Evolutionary conservation across 2,329 filamentous ascomycete species (phyloP).

Genomic region (Zymoseptoria pseudotritici): DNA sequence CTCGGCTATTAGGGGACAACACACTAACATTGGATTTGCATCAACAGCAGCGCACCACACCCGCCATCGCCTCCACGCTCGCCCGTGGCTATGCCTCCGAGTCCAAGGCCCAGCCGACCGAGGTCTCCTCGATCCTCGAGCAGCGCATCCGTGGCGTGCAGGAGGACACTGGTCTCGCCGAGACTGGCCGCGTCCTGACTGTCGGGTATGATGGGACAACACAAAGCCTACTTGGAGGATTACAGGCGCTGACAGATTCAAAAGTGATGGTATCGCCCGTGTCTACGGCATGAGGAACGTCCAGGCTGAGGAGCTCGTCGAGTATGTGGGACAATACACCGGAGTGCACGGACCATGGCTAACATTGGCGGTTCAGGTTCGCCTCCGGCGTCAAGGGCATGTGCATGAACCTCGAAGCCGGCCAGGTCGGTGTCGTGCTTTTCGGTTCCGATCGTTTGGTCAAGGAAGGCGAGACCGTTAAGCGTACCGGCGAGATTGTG

Average conservation of each 20-base stretch:
- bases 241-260: slow-evolving; percentile 11
- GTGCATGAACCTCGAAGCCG: slow-evolving; percentile 99
- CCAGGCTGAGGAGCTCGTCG: slow-evolving; percentile 99
- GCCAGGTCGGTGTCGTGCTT: slow-evolving; percentile 99
- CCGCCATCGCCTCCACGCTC: slow-evolving; percentile 62
- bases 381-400: slow-evolving; percentile 99
- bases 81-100: slow-evolving; percentile 84
- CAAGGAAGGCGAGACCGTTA: slow-evolving; percentile 98
- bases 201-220: slow-evolving; percentile 73
- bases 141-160: slow-evolving; percentile 98
- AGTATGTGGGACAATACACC: slow-evolving; percentile 57
- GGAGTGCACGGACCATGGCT: slow-evolving; percentile 6
- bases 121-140: slow-evolving; percentile 98
- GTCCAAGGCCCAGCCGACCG: slow-evolving; percentile 90
- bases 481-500: slow-evolving; percentile 99
- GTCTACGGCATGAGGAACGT: slow-evolving; percentile 99
- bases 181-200: slow-evolving; percentile 97
- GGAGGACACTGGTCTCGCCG: slow-evolving; percentile 91
- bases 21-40: slow-evolving; percentile 44
- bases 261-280: slow-evolving; percentile 99
- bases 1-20: slow-evolving; percentile 28
- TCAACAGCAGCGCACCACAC: slow-evolving; percentile 55
- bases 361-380: slow-evolving; percentile 58
- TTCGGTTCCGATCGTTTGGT: slow-evolving; percentile 99
- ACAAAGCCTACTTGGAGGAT: neutral